Conservation (phyloP, 2,329 filamentous ascomycete species). For the Paecilomyces variotii region DNA sequence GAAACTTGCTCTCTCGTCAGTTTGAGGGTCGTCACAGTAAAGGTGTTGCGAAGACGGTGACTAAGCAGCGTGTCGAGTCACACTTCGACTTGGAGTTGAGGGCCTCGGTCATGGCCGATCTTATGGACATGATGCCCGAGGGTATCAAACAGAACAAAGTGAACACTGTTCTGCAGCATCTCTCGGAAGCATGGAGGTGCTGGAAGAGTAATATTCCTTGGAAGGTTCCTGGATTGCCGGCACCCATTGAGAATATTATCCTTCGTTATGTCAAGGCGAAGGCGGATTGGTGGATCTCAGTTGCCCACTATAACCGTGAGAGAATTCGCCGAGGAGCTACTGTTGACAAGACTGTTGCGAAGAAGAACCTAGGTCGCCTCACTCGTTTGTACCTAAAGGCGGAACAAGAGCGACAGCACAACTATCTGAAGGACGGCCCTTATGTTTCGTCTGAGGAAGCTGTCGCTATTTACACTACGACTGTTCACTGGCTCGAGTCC, state of each 20-base stretch:
- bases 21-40: conserved; percentile 99
- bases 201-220: conserved; percentile 99
- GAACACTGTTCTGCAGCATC: conserved; percentile 91
- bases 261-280: conserved; percentile 98
- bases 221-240: conserved; percentile 95
- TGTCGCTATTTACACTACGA: conserved; percentile 97
- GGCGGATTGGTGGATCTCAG: conserved; percentile 99
- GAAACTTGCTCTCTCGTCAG: conserved; percentile 90
- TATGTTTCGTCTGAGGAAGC: conserved; percentile 98
- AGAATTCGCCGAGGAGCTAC: conserved; percentile 93
- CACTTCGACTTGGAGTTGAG: conserved; percentile 96
- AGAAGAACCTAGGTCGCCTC: conserved; percentile 94
- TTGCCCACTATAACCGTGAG: conserved; percentile 97
- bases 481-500: conserved; percentile 97
- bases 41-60: conserved; percentile 97
- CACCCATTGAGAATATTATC: conserved; percentile 98
- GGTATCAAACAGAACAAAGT: conserved; percentile 99
- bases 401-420: conserved; percentile 96
- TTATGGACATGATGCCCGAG: conserved; percentile 99
- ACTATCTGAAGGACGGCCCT: conserved; percentile 98
- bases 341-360: conserved; percentile 97
- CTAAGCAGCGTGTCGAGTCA: conserved; percentile 96
- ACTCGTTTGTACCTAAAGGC: conserved; percentile 96
- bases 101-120: conserved; percentile 95
- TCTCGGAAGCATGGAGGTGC: conserved; percentile 97